These are phyloP conservation scores for Salvia sclarea DNA, from an alignment of 305 asterid genomes.

Conservation along the genomic window DNA sequence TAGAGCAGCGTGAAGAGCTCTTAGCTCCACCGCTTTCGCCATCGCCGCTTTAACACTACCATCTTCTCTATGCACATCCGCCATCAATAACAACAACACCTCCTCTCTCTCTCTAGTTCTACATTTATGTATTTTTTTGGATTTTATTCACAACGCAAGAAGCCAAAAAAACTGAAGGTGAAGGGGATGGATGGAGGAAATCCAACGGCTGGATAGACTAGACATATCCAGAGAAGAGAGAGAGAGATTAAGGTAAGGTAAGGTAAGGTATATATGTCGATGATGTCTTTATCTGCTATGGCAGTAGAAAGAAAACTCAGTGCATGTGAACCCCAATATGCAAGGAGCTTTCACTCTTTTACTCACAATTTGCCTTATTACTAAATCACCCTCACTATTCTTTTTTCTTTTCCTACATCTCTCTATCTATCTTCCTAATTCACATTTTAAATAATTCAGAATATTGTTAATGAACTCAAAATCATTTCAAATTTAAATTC, in stretches of 20 bases:
- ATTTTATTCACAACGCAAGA: background rate
- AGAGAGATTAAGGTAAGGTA: background rate
- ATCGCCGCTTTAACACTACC: conserved; percentile 47
- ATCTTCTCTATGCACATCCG: conserved; percentile 33
- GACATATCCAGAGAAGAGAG: no score
- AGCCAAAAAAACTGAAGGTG: conserved; percentile 18
- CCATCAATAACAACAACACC: conserved; percentile 28
- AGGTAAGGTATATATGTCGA: background rate
- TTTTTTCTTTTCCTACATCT: no score
- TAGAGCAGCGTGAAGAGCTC: conserved; percentile 86
- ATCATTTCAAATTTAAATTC: no score
- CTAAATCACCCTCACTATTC: no score
- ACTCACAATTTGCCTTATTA: background rate
- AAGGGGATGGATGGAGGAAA: conserved; percentile 34
- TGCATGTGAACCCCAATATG: conserved; percentile 55
- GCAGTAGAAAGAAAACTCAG: conserved; percentile 39
- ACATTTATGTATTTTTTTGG: background rate
- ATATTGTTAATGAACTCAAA: no score
- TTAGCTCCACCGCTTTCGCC: conserved; percentile 81
- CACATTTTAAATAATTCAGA: no score
- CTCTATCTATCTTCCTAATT: no score
- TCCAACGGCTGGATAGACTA: conserved; percentile 46
- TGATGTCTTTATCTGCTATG: conserved; percentile 41
- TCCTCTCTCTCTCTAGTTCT: background rate
- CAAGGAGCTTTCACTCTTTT: background rate